These are phyloP conservation scores for Colletotrichum sansevieriae DNA, from an alignment of 2,329 filamentous ascomycete genomes.

Conservation along the genomic window DNA sequence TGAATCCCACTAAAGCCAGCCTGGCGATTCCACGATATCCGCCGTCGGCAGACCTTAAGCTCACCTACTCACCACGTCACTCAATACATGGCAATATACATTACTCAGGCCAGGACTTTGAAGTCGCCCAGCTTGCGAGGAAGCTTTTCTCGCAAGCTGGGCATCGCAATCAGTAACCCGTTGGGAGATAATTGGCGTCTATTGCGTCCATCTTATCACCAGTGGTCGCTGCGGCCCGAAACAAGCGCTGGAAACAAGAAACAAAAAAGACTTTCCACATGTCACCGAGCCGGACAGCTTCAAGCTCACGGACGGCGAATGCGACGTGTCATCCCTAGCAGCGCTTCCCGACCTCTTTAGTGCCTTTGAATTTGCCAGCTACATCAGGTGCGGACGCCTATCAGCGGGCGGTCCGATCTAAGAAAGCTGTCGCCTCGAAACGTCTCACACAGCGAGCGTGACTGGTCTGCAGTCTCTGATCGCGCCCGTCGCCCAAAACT, in stretches of 20 bases:
- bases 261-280: slow-evolving; percentile 34
- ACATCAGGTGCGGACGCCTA: slow-evolving; percentile 22
- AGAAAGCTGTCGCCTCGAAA: slow-evolving; percentile 19
- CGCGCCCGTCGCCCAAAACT: slow-evolving; percentile 6
- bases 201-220: slow-evolving; percentile 1
- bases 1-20: neutral
- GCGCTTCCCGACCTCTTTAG: neutral
- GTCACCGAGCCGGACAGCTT: slow-evolving; percentile 5
- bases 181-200: slow-evolving; percentile 1
- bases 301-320: neutral
- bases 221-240: slow-evolving; percentile 22
- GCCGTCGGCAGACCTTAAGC: slow-evolving; percentile 11
- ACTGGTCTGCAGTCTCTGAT: slow-evolving; percentile 8
- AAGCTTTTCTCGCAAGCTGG: neutral
- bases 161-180: slow-evolving; percentile 19
- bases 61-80: slow-evolving; percentile 23
- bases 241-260: slow-evolving; percentile 31
- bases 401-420: slow-evolving; percentile 32
- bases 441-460: slow-evolving; percentile 28
- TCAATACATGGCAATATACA: neutral
- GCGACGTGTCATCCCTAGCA: slow-evolving; percentile 33
- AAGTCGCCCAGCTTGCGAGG: neutral
- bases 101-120: neutral
- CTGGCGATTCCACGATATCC: neutral
- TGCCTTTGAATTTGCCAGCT: slow-evolving; percentile 8